Evolutionary conservation across 129 eudicot species (phyloP).

Genomic region (Helianthus tuberosus): DNA sequence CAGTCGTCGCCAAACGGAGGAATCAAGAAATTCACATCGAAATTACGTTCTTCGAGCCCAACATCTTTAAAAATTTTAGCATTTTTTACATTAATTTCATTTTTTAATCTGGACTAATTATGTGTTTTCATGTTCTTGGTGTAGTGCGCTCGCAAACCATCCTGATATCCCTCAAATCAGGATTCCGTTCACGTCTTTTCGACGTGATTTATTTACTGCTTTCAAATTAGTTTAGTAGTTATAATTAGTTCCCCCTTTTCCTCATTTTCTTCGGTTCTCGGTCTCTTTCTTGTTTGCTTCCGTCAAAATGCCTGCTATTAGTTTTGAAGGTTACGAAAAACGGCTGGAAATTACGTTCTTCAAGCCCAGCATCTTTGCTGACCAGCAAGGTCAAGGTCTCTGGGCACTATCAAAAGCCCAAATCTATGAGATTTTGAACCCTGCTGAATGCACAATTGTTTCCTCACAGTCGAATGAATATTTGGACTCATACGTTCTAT

Average conservation of each 20-base stretch:
- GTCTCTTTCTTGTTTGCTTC: conserved; percentile 28
- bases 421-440: conserved; percentile 65
- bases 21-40: no score
- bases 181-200: conserved; percentile 40
- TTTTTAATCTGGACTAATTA: background rate
- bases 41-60: no score
- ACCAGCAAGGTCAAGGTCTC: conserved; percentile 84
- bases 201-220: conserved; percentile 58
- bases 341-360: conserved; percentile 90
- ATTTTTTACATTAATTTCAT: background rate
- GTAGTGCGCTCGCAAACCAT: conserved; percentile 99
- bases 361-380: conserved; percentile 83
- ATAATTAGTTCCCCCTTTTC: conserved; percentile 32
- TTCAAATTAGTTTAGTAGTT: conserved; percentile 39
- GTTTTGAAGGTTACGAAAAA: conserved; percentile 96
- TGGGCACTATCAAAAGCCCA: conserved; percentile 74
- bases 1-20: no score
- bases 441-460: conserved; percentile 98
- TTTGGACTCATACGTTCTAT: conserved; percentile 86
- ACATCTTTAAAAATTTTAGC: background rate
- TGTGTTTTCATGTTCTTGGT: conserved; percentile 21
- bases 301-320: conserved; percentile 71
- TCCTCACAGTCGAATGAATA: background rate
- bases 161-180: conserved; percentile 59
- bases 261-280: conserved; percentile 69